A percentile compares a stretch with the other conserved stretches of the same genome.
Evolutionary conservation across 176 grass and related monocot species (phyloP).

Genomic region (Aegilops sharonensis): DNA sequence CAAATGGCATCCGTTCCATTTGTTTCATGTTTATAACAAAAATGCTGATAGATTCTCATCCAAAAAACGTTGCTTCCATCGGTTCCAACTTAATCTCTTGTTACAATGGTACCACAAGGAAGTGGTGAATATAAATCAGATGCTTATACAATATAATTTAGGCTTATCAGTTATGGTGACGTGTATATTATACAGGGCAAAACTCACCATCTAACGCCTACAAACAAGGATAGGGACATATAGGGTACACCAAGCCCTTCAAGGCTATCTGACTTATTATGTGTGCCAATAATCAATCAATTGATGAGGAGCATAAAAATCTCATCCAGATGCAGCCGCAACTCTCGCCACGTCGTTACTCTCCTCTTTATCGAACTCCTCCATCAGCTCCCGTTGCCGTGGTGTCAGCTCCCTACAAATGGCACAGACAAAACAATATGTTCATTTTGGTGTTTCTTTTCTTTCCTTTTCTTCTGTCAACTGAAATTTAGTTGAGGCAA

Average conservation of each 20-base stretch:
- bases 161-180: neutral
- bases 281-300: neutral
- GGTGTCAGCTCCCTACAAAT: constrained; percentile 62
- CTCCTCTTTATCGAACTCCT: constrained; percentile 80
- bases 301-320: neutral
- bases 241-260: neutral
- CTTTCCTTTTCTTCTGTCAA: neutral
- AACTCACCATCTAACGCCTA: constrained; percentile 15
- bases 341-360: constrained; percentile 28
- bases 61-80: neutral
- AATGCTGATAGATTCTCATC: neutral
- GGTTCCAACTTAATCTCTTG: neutral
- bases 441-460: neutral
- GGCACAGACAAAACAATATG: neutral
- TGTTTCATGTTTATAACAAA: neutral
- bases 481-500: neutral
- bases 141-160: neutral
- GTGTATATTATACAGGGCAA: constrained; percentile 18
- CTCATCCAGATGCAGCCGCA: constrained; percentile 58
- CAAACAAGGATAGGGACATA: constrained; percentile 15
- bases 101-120: neutral
- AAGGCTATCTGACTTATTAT: constrained; percentile 6
- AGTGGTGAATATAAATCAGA: neutral
- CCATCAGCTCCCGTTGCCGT: constrained; percentile 59
- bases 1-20: neutral